These are phyloP conservation scores for Amorphotheca resinae DNA, from an alignment of 495 filamentous ascomycete genomes.

Conservation along the genomic window DNA sequence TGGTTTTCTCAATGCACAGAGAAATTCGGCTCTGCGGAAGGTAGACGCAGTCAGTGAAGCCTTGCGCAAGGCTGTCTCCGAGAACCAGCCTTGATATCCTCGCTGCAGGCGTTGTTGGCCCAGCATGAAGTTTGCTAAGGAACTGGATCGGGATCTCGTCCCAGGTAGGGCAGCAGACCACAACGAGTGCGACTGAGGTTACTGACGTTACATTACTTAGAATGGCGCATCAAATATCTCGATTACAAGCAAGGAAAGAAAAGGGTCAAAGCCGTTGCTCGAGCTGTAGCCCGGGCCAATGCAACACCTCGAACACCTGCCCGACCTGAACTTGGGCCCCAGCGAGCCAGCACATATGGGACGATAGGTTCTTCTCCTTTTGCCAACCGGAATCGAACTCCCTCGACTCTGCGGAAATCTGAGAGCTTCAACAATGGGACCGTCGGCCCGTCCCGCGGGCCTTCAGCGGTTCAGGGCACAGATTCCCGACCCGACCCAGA, in stretches of 20 bases:
- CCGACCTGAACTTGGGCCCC: constrained; percentile 1
- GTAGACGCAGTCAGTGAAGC: too few species aligned
- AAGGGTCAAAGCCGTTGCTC: constrained; percentile 67
- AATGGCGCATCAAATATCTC: constrained; percentile 87
- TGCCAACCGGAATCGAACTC: neutral
- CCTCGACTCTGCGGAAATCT: constrained; percentile 1
- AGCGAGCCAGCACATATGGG: constrained; percentile 10
- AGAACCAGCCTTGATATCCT: too few species aligned
- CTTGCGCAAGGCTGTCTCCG: too few species aligned
- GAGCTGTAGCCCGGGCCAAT: constrained; percentile 53
- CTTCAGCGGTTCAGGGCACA: constrained; percentile 10
- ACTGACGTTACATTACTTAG: constrained; percentile 23
- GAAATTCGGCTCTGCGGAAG: too few species aligned
- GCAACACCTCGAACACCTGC: constrained; percentile 29
- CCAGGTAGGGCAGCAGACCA: constrained; percentile 34
- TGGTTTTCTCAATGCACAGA: too few species aligned
- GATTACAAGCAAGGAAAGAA: constrained; percentile 93
- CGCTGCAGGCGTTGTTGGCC: too few species aligned
- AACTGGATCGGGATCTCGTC: constrained; percentile 75
- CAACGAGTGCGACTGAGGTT: neutral
- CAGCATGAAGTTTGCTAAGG: constrained; percentile 49
- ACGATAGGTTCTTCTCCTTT: constrained; percentile 6
- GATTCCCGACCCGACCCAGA: constrained; percentile 11
- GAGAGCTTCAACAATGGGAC: constrained; percentile 1
- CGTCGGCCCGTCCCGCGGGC: neutral